phyloP scores from a whole-genome alignment of 139 green algal genomes.

The Chlamydomonas schloesseri region DNA sequence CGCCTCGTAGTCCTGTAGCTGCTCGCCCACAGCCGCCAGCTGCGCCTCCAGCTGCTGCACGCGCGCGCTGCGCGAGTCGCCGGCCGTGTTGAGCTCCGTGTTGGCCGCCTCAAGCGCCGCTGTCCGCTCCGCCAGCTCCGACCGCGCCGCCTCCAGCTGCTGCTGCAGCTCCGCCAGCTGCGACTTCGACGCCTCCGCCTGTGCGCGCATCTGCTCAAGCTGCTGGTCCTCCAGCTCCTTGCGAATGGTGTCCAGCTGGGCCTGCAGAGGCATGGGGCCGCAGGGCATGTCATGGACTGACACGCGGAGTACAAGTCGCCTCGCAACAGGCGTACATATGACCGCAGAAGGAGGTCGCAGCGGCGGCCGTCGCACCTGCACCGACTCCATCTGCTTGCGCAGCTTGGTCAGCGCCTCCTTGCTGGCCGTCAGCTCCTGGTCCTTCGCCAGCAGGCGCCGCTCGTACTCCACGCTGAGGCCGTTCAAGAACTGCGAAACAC shows the following conservation, averaged over 20 bases:
- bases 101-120: conserved; percentile 3
- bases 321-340: too few species aligned
- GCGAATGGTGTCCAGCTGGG: conserved; percentile 10
- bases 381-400: conserved; percentile 31
- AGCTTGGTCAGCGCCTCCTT: conserved; percentile 50
- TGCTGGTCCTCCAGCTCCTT: conserved; percentile 25
- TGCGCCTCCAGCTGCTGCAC: conserved; percentile 8
- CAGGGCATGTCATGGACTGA: too few species aligned
- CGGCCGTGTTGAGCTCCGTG: neutral
- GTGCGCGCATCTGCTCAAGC: neutral
- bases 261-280: too few species aligned
- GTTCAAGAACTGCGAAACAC: conserved; percentile 4
- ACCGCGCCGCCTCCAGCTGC: neutral
- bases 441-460: conserved; percentile 82
- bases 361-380: too few species aligned
- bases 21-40: conserved; percentile 44
- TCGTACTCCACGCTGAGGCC: conserved; percentile 83
- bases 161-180: too few species aligned
- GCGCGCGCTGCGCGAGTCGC: neutral
- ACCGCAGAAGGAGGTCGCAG: too few species aligned
- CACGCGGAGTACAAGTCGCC: too few species aligned
- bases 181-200: neutral
- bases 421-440: conserved; percentile 75
- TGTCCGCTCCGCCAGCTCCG: neutral
- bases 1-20: neutral